These are phyloP conservation scores for Apiotrichum veenhuisii DNA, from an alignment of 1,284 basidiomycete species.

Conservation along the genomic window DNA sequence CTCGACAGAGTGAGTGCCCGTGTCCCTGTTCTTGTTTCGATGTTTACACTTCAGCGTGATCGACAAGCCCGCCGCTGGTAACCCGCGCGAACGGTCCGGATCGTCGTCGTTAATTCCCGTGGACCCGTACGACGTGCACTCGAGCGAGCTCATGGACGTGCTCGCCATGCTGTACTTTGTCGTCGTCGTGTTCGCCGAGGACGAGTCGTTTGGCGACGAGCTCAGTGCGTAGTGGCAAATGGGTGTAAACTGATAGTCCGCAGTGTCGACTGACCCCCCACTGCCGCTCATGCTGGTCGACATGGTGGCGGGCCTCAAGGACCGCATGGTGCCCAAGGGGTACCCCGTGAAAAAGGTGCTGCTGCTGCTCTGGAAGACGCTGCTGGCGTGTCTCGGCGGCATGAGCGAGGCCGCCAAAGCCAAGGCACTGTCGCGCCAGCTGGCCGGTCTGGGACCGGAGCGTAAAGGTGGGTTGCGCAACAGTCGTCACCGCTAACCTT, in stretches of 20 bases:
- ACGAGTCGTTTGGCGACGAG: slow-evolving; percentile 91
- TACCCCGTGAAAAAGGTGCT: slow-evolving; percentile 85
- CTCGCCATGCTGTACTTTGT: slow-evolving; percentile 90
- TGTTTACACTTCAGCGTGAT: slow-evolving; percentile 5
- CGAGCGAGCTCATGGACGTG: slow-evolving; percentile 85
- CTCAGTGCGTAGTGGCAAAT: slow-evolving; percentile 63
- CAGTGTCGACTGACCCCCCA: slow-evolving; percentile 92
- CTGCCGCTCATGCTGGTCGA: slow-evolving; percentile 89
- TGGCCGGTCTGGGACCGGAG: slow-evolving; percentile 64
- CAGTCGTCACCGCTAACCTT: not conserved
- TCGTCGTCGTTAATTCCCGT: slow-evolving; percentile 20
- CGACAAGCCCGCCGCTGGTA: slow-evolving; percentile 1
- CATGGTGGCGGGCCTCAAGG: slow-evolving; percentile 80
- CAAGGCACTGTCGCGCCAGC: slow-evolving; percentile 79
- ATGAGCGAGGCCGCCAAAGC: slow-evolving; percentile 78
- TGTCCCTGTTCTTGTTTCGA: slow-evolving; percentile 1
- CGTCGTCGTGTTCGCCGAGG: slow-evolving; percentile 83
- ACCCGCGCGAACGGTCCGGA: slow-evolving; percentile 13
- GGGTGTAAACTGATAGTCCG: not conserved
- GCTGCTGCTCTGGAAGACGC: slow-evolving; percentile 92
- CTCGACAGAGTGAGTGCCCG: slow-evolving; percentile 27
- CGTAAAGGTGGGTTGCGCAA: slow-evolving; percentile 55
- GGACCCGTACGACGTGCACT: slow-evolving; percentile 47
- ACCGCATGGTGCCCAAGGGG: slow-evolving; percentile 82
- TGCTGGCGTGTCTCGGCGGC: slow-evolving; percentile 89